These are phyloP conservation scores for Diaporthe citri DNA, from an alignment of 2,329 filamentous ascomycete species.

Conservation along the genomic window DNA sequence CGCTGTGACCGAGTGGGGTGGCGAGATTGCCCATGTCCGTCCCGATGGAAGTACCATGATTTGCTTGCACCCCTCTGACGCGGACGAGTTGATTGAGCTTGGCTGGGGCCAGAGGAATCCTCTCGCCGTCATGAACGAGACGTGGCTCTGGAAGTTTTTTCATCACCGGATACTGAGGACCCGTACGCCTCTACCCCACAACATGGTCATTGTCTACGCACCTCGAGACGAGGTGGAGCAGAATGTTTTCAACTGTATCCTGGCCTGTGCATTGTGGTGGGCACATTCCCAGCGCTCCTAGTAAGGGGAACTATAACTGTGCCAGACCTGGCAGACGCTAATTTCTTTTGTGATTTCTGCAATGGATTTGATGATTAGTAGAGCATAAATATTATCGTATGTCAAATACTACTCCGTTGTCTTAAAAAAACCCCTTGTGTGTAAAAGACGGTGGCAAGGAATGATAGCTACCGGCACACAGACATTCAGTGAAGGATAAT, in stretches of 20 bases:
- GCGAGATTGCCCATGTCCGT: background rate
- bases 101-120: background rate
- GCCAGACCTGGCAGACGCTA: no score
- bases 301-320: no score
- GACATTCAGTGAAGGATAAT: no score
- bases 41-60: background rate
- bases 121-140: background rate
- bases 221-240: accelerated
- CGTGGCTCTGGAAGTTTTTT: background rate
- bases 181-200: background rate
- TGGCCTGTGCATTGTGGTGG: no score
- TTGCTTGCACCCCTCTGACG: background rate
- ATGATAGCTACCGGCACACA: no score
- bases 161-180: background rate
- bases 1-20: background rate
- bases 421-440: no score
- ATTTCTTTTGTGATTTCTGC: no score
- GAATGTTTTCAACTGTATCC: background rate
- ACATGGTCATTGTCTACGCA: background rate
- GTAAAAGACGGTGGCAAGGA: no score
- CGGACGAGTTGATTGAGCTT: background rate
- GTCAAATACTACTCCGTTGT: no score
- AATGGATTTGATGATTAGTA: no score
- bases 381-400: no score
- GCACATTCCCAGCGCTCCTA: no score